Conservation (phyloP, 306 rosid genomes). For the Trichosanthes cucumerina region DNA sequence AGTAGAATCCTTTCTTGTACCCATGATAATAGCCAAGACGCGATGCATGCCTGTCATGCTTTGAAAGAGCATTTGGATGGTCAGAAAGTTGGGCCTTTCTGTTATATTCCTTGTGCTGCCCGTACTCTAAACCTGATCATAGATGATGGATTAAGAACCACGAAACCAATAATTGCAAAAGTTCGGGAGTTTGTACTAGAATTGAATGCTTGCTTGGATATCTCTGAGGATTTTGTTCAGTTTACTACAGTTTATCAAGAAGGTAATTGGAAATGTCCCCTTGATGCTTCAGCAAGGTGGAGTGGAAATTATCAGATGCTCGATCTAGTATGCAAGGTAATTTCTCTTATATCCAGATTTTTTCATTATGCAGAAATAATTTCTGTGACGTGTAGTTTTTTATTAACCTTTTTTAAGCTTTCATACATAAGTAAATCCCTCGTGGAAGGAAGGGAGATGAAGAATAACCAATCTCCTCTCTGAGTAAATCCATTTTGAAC, state of each 20-base stretch:
- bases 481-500: background rate
- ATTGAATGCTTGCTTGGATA: constrained; percentile 58
- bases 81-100: constrained; percentile 75
- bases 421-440: background rate
- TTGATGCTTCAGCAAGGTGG: constrained; percentile 85
- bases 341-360: constrained; percentile 3
- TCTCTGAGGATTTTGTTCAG: constrained; percentile 65
- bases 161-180: constrained; percentile 51
- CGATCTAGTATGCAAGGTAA: constrained; percentile 77
- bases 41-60: constrained; percentile 65
- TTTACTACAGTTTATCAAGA: constrained; percentile 68
- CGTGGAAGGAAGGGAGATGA: background rate
- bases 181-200: constrained; percentile 70
- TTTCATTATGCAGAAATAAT: background rate
- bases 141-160: constrained; percentile 70
- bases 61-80: constrained; percentile 62
- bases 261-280: constrained; percentile 86
- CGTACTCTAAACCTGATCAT: constrained; percentile 74
- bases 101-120: constrained; percentile 89
- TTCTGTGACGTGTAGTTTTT: background rate
- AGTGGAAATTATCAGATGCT: constrained; percentile 96
- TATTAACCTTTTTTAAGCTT: background rate
- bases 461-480: background rate
- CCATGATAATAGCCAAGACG: constrained; percentile 69
- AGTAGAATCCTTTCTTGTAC: constrained; percentile 78